These are phyloP conservation scores for Cordyceps tenuipes DNA, from an alignment of 2,329 filamentous ascomycete genomes.

Conservation along the genomic window DNA sequence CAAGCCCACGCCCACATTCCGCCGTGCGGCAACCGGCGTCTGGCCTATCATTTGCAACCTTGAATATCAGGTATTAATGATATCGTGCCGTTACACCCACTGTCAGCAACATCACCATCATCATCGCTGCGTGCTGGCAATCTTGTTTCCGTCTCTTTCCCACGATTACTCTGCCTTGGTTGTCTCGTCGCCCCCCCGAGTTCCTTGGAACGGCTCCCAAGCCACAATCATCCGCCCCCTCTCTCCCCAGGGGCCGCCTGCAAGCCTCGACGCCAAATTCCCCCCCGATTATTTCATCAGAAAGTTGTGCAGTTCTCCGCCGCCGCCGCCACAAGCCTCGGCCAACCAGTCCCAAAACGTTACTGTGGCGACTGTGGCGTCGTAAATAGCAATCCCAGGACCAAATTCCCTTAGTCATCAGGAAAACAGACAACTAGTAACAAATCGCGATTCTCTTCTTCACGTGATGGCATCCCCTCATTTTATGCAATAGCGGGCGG, in stretches of 20 bases:
- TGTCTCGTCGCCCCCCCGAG: no score
- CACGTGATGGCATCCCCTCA: not conserved
- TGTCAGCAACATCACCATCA: no score
- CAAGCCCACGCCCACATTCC: not conserved
- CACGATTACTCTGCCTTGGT: not conserved
- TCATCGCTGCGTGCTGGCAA: no score
- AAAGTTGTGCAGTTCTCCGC: not conserved
- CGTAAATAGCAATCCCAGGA: no score
- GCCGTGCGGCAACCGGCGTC: not conserved
- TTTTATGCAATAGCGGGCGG: not conserved
- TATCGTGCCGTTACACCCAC: no score
- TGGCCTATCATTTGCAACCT: not conserved
- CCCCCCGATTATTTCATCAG: not conserved
- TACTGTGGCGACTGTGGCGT: no score
- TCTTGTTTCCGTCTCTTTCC: no score
- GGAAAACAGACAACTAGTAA: no score
- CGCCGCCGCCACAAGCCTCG: not conserved
- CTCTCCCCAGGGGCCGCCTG: not conserved
- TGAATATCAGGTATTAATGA: no score
- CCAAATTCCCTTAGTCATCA: no score
- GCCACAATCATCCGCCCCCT: not conserved
- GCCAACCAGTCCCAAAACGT: not conserved
- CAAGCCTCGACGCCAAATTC: not conserved
- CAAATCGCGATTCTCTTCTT: not conserved
- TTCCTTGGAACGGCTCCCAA: not conserved